Percentiles rank a stretch among this genome's conserved stretches.
Evolutionary conservation across 148 eudicot species (phyloP).

Genomic region (Salicornia ramosissima): DNA sequence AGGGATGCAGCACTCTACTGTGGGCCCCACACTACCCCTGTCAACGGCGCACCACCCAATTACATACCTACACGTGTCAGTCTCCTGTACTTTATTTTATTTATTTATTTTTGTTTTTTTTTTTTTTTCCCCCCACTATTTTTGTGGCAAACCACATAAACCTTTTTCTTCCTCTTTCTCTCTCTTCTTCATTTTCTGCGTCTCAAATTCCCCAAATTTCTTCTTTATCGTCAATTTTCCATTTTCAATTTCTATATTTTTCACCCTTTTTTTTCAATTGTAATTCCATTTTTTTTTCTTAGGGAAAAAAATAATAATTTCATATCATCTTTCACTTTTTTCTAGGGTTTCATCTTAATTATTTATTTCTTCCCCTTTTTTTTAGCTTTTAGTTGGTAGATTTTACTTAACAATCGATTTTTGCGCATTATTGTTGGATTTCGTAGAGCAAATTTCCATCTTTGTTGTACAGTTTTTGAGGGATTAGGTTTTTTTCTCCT

Average conservation of each 20-base stretch:
- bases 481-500: not conserved
- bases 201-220: constrained; percentile 6
- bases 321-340: not conserved
- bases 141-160: constrained; percentile 24
- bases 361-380: not conserved
- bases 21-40: constrained; percentile 18
- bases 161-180: not conserved
- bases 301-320: no score
- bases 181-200: constrained; percentile 10
- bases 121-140: constrained; percentile 13
- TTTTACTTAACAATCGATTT: constrained; percentile 3
- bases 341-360: constrained; percentile 25
- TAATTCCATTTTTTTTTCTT: no score
- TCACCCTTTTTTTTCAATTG: no score
- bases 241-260: not conserved
- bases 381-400: not conserved
- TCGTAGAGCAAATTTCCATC: not conserved
- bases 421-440: not conserved
- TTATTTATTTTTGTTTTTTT: constrained; percentile 9
- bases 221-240: not conserved
- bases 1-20: not conserved
- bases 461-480: not conserved
- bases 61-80: constrained; percentile 4
- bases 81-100: not conserved
- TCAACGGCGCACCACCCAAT: constrained; percentile 12